A percentile compares a stretch with the other conserved stretches of the same genome.
phyloP scores from a whole-genome alignment of 1,284 basidiomycete species.

The Ceratobasidium sp. region DNA sequence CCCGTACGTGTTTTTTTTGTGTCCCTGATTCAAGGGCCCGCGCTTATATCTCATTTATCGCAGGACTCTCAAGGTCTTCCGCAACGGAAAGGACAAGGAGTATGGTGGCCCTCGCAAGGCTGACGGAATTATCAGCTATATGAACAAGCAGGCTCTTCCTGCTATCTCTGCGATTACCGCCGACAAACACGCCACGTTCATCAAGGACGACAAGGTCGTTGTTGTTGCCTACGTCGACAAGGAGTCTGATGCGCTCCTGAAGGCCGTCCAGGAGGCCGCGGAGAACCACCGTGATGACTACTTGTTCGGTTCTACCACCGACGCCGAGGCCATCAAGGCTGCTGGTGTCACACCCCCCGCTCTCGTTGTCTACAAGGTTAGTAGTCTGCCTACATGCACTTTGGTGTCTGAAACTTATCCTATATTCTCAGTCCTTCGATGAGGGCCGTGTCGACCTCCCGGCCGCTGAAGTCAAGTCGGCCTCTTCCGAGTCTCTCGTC shows the following conservation, averaged over 20 bases:
- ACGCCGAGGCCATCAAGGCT: conserved; percentile 71
- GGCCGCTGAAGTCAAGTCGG: conserved; percentile 70
- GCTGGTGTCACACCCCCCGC: conserved; percentile 83
- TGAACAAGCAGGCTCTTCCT: conserved; percentile 99
- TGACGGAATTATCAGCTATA: conserved; percentile 97
- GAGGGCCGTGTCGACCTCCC: conserved; percentile 78
- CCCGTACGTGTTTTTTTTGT: conserved; percentile 69
- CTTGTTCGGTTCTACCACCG: conserved; percentile 88
- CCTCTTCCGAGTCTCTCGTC: conserved; percentile 70
- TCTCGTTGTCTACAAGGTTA: conserved; percentile 86
- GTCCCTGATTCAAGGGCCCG: background rate
- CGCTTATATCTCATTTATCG: conserved; percentile 40
- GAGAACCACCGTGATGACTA: conserved; percentile 91
- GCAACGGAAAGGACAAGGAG: conserved; percentile 78
- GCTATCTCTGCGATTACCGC: conserved; percentile 85
- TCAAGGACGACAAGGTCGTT: conserved; percentile 90
- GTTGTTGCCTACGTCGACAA: conserved; percentile 85
- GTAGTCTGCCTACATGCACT: background rate
- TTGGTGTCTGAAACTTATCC: conserved; percentile 1
- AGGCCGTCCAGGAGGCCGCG: conserved; percentile 82
- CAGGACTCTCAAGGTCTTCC: conserved; percentile 75
- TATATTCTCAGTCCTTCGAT: conserved; percentile 70
- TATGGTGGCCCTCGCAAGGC: conserved; percentile 93
- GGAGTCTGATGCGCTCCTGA: conserved; percentile 70
- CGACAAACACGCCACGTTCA: conserved; percentile 86